A percentile compares a stretch with the other conserved stretches of the same genome.
Conservation (phyloP, 805 yeast species). For the Yamadazyma scolyti region DNA sequence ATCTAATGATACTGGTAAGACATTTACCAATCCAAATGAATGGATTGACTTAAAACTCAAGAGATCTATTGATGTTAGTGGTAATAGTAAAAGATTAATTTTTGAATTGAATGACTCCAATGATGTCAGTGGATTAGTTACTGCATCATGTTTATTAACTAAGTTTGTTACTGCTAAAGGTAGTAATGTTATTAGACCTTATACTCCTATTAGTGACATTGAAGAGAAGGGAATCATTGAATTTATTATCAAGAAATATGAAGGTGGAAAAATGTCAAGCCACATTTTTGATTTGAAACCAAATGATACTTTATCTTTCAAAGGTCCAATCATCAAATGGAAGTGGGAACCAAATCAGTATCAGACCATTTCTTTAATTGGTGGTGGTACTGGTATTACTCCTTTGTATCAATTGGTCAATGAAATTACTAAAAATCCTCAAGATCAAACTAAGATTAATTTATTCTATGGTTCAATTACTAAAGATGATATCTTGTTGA, state of each 20-base stretch:
- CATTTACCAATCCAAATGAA: slow-evolving; percentile 60
- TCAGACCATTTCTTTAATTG: slow-evolving; percentile 75
- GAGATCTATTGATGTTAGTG: slow-evolving; percentile 47
- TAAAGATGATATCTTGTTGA: slow-evolving; percentile 76
- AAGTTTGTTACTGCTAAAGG: slow-evolving; percentile 84
- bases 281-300: slow-evolving; percentile 69
- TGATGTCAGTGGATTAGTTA: slow-evolving; percentile 67
- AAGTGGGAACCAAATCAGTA: slow-evolving; percentile 84
- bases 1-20: slow-evolving; percentile 36
- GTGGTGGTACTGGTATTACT: slow-evolving; percentile 97
- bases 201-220: slow-evolving; percentile 79
- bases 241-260: slow-evolving; percentile 80
- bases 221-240: slow-evolving; percentile 72
- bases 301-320: slow-evolving; percentile 81
- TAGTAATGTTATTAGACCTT: slow-evolving; percentile 78
- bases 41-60: slow-evolving; percentile 70
- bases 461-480: slow-evolving; percentile 78
- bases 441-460: slow-evolving; percentile 84
- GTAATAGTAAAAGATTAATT: slow-evolving; percentile 63
- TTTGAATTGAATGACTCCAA: slow-evolving; percentile 68
- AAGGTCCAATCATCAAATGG: slow-evolving; percentile 93
- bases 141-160: slow-evolving; percentile 78
- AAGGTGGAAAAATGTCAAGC: slow-evolving; percentile 76
- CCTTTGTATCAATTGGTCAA: slow-evolving; percentile 88
- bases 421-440: slow-evolving; percentile 72